A percentile compares a stretch with the other conserved stretches of the same genome.
Conservation (phyloP, 2,329 filamentous ascomycete genomes). For the Boeremia lycopersici region DNA sequence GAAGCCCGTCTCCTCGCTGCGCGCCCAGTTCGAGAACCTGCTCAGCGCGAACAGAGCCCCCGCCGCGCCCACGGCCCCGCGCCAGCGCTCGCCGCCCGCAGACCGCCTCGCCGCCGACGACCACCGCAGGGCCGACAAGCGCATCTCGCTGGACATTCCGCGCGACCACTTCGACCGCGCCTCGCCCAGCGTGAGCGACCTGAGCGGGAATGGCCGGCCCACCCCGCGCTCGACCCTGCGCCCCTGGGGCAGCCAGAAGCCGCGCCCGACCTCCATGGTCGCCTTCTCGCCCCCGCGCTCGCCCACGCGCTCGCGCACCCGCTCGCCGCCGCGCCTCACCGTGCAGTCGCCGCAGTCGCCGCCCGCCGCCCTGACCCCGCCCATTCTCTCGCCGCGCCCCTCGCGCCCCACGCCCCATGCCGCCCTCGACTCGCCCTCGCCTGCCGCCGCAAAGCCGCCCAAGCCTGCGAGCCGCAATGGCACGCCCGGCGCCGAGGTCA, state of each 20-base stretch:
- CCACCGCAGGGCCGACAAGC: conserved; percentile 37
- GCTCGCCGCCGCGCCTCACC: conserved; percentile 68
- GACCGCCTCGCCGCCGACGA: conserved; percentile 42
- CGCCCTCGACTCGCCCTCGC: conserved; percentile 32
- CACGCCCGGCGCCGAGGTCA: conserved; percentile 51
- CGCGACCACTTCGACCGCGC: conserved; percentile 32
- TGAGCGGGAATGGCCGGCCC: conserved; percentile 40
- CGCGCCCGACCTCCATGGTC: conserved; percentile 57
- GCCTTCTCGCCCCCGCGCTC: conserved; percentile 54
- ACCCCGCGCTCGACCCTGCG: conserved; percentile 45
- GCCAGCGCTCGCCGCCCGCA: conserved; percentile 35
- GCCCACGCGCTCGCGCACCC: conserved; percentile 53
- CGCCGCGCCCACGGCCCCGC: conserved; percentile 29
- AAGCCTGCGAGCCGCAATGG: conserved; percentile 48
- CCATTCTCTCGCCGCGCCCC: conserved; percentile 43
- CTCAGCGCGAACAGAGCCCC: conserved; percentile 49
- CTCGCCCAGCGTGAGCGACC: conserved; percentile 43
- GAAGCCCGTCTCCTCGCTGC: conserved; percentile 82
- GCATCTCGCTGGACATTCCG: conserved; percentile 52
- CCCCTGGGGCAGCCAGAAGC: conserved; percentile 45
- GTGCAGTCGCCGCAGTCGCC: conserved; percentile 75
- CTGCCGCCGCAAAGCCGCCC: conserved; percentile 32
- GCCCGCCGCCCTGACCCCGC: conserved; percentile 45
- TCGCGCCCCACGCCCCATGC: conserved; percentile 33
- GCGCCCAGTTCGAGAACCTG: conserved; percentile 82